Base-by-base conservation (phyloP, 805 yeast genomes). In the Lipomyces japonicus region DNA sequence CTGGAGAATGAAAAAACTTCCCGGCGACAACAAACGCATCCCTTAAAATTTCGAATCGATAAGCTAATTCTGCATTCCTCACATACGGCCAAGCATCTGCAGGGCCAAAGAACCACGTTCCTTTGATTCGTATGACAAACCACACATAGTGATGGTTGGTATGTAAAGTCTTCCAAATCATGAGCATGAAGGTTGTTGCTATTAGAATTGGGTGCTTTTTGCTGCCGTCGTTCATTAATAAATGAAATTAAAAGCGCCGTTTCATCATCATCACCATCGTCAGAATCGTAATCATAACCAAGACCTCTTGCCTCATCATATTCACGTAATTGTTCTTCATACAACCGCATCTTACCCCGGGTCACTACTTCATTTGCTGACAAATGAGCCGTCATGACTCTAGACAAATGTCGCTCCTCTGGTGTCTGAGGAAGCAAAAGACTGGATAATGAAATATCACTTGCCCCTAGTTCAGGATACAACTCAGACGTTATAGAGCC, bases 51-150 rank as follows among this genome's bases (percentile, higher is more conserved):
- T 53, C 89, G 76, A 30, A 82, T 69, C 5, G 86, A 87, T 45
- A 90, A 72, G 16, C 84, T 78, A 9, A 81, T 71, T 16, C 97
- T 75, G 63, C 97, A 90, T 23, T 78, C 75, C 57, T 89, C 96
- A 66, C 97, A 90, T 3, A 90, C 72, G 0, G 95, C 89, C 48
- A 90, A 78, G 66, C 97, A 90, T 60, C 80, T 78, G 64, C 97
- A 90, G 0, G 97, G 97, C 97, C 97, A 90, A 2, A 91, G 71
- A 6, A 90, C 81, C 37, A 90, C 78, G 50, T 83, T 85, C 57
- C 96, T 74, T 3, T 80, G 77, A 50, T 83, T 79, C 3, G 75
- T 73, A 59, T 84, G 91, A 65, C 97, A 90, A 2, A 90, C 82
- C 4, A 86, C 95, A 68, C 97, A 89, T 3, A 48, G 25, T 3